Evolutionary conservation across 2,329 filamentous ascomycete species (phyloP).

Genomic region (Tympanopsis confertula): DNA sequence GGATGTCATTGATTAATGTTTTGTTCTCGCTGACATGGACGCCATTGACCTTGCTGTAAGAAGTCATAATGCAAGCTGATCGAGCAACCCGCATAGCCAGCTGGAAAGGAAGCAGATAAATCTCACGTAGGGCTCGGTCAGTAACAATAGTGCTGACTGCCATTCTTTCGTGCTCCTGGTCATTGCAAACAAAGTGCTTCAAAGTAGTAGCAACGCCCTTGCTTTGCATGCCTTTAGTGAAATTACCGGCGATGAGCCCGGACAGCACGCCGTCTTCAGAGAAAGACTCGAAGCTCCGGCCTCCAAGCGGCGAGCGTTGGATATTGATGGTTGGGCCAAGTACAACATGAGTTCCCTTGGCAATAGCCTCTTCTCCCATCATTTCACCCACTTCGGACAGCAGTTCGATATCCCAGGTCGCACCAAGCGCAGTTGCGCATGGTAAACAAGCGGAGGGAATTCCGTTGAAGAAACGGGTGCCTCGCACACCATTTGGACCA

Average conservation of each 20-base stretch:
- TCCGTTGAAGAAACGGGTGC: slow-evolving; percentile 58
- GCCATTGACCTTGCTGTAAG: slow-evolving; percentile 47
- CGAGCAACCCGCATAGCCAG: slow-evolving; percentile 37
- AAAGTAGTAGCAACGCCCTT: slow-evolving; percentile 43
- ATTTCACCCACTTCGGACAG: slow-evolving; percentile 35
- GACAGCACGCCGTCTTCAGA: slow-evolving; percentile 45
- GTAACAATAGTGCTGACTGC: slow-evolving; percentile 41
- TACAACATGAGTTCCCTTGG: slow-evolving; percentile 44
- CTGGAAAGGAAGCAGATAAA: slow-evolving; percentile 47
- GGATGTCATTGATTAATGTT: slow-evolving; percentile 34
- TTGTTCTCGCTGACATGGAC: slow-evolving; percentile 40
- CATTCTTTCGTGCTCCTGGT: slow-evolving; percentile 46
- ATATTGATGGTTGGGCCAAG: slow-evolving; percentile 54
- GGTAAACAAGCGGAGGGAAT: slow-evolving; percentile 47
- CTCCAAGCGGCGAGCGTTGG: slow-evolving; percentile 46
- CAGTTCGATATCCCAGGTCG: slow-evolving; percentile 43
- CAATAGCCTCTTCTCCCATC: slow-evolving; percentile 40
- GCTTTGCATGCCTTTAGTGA: slow-evolving; percentile 42
- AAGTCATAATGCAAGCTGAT: slow-evolving; percentile 45
- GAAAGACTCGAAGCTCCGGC: slow-evolving; percentile 47
- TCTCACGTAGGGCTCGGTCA: slow-evolving; percentile 42
- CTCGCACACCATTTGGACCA: slow-evolving; percentile 59
- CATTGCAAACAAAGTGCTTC: slow-evolving; percentile 52
- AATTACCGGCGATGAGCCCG: slow-evolving; percentile 38
- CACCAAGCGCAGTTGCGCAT: slow-evolving; percentile 42